Percentiles rank a stretch among this genome's conserved stretches.
These are phyloP conservation scores for Chalaropsis thielavioides DNA, from an alignment of 2,329 filamentous ascomycete genomes.

Conservation along the genomic window DNA sequence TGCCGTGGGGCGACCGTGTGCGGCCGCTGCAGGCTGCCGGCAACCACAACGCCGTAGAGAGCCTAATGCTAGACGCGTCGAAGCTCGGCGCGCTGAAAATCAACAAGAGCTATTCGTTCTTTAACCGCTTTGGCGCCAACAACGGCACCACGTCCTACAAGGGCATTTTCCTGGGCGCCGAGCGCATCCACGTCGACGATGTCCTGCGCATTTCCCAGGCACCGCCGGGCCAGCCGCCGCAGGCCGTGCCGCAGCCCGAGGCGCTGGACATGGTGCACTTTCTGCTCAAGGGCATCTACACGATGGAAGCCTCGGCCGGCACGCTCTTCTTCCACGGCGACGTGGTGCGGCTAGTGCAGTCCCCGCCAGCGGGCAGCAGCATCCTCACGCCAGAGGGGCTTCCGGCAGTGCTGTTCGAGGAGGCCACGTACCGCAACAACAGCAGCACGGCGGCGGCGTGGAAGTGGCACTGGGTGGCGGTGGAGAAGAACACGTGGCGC, in stretches of 20 bases:
- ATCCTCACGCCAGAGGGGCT: constrained; percentile 24
- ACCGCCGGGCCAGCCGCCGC: background rate
- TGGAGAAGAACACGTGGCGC: constrained; percentile 33
- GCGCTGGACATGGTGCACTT: constrained; percentile 24
- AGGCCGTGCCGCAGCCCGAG: constrained; percentile 1
- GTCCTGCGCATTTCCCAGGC: constrained; percentile 34
- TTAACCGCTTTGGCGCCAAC: constrained; percentile 26
- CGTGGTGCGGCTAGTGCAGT: constrained; percentile 24
- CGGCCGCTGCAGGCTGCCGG: constrained; percentile 23
- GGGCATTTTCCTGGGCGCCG: constrained; percentile 37
- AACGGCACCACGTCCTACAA: constrained; percentile 28
- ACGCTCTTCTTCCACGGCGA: constrained; percentile 28
- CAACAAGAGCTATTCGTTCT: constrained; percentile 36
- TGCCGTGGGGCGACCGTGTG: constrained; percentile 30
- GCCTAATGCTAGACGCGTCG: constrained; percentile 35
- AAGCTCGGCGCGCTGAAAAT: constrained; percentile 37
- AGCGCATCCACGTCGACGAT: constrained; percentile 35
- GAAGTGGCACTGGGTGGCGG: constrained; percentile 29
- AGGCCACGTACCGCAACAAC: constrained; percentile 29
- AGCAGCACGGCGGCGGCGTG: constrained; percentile 22
- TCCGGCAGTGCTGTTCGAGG: constrained; percentile 30
- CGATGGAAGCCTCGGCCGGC: constrained; percentile 4
- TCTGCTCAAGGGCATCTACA: constrained; percentile 15
- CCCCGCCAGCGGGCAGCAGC: constrained; percentile 18
- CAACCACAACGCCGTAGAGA: constrained; percentile 27